These are phyloP conservation scores for Nissolia schottii DNA, from an alignment of 306 rosid genomes.

Conservation along the genomic window DNA sequence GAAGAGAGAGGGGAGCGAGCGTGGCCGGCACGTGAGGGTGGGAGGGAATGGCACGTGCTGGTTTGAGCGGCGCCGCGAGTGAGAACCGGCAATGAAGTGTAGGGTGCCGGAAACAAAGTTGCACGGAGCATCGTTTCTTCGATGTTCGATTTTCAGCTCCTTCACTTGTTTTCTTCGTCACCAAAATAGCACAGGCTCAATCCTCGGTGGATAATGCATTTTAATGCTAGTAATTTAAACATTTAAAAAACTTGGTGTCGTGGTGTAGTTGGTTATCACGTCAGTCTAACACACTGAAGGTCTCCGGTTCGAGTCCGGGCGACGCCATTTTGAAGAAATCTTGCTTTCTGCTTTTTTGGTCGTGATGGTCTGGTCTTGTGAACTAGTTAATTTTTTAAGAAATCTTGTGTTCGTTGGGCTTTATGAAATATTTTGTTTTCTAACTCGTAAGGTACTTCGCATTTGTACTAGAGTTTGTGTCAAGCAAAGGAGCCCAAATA, in stretches of 20 bases:
- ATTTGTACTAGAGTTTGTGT: too few species aligned
- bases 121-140: constrained; percentile 36
- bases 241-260: neutral
- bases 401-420: too few species aligned
- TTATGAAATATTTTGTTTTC: too few species aligned
- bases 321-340: neutral
- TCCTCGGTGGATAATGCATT: too few species aligned
- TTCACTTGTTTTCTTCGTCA: neutral
- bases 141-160: neutral
- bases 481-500: too few species aligned
- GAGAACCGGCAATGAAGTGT: constrained; percentile 16
- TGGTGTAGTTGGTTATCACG: constrained; percentile 38
- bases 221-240: too few species aligned
- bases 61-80: neutral
- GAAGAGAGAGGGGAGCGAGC: constrained; percentile 7
- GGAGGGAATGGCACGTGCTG: neutral
- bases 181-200: neutral
- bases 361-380: too few species aligned
- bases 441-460: too few species aligned
- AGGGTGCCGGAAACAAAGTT: constrained; percentile 27
- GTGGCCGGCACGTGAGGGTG: constrained; percentile 15
- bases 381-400: too few species aligned
- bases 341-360: too few species aligned
- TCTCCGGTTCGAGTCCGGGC: constrained; percentile 67
- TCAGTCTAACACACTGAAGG: constrained; percentile 74